Conservation (phyloP, 768 basidiomycete species). For the Lentinula detonsa region DNA sequence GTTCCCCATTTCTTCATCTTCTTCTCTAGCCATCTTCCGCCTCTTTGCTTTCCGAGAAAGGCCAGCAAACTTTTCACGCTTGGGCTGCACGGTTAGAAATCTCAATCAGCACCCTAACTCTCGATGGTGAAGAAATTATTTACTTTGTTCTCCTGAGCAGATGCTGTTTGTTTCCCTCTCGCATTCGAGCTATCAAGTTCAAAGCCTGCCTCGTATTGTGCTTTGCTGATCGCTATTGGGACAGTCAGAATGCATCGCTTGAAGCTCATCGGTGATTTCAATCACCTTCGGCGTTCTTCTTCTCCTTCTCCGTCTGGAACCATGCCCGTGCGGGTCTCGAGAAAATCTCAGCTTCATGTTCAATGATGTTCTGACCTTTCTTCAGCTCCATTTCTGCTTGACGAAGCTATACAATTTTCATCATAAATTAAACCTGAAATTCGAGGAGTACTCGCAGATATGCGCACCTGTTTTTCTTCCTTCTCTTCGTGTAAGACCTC, state of each 20-base stretch:
- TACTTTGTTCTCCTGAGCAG: slow-evolving; percentile 36
- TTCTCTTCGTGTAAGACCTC: slow-evolving; percentile 86
- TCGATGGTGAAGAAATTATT: slow-evolving; percentile 5
- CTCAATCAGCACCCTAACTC: background rate
- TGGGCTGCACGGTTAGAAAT: slow-evolving; percentile 39
- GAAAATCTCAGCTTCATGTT: slow-evolving; percentile 89
- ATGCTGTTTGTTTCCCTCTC: slow-evolving; percentile 32
- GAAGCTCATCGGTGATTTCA: background rate
- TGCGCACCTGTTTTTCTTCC: slow-evolving; percentile 82
- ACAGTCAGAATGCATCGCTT: slow-evolving; percentile 1
- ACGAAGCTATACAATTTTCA: slow-evolving; percentile 47
- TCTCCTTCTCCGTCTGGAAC: slow-evolving; percentile 92
- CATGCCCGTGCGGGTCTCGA: slow-evolving; percentile 95
- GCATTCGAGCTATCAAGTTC: slow-evolving; percentile 22
- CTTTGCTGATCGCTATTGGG: slow-evolving; percentile 64
- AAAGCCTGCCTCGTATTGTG: slow-evolving; percentile 56
- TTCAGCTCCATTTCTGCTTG: slow-evolving; percentile 93
- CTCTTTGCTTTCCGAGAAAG: slow-evolving; percentile 85
- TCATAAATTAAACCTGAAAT: background rate
- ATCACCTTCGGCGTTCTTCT: slow-evolving; percentile 70
- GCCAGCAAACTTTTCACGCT: slow-evolving; percentile 74
- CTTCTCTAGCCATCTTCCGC: slow-evolving; percentile 80
- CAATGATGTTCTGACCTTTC: slow-evolving; percentile 93
- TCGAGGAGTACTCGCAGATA: background rate
- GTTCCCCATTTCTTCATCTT: slow-evolving; percentile 61